Evolutionary conservation across 257 asterid species (phyloP).

Genomic region (Anisodus acutangulus): DNA sequence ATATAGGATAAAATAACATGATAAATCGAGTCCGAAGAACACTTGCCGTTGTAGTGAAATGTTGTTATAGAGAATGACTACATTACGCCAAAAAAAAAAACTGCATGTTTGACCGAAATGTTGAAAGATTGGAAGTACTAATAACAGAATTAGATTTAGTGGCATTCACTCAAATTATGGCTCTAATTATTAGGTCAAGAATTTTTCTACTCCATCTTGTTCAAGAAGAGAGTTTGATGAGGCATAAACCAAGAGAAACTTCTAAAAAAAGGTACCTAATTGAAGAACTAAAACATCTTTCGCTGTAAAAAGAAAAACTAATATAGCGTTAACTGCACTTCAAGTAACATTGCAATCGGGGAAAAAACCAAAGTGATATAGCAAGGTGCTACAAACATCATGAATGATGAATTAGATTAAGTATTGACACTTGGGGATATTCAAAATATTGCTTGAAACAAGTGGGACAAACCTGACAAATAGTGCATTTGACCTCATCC

Average conservation of each 20-base stretch:
- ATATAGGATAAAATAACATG: neutral
- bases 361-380: neutral
- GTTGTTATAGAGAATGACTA: neutral
- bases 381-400: neutral
- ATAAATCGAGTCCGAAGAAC: neutral
- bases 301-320: neutral
- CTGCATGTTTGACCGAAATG: neutral
- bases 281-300: neutral
- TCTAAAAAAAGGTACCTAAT: neutral
- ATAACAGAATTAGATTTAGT: neutral
- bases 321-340: neutral
- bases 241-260: neutral
- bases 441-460: neutral
- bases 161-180: neutral
- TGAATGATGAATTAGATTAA: neutral
- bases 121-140: neutral
- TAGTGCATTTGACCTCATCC: constrained; percentile 71
- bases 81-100: neutral
- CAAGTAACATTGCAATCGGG: neutral
- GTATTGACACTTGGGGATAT: neutral
- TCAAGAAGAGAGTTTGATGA: neutral
- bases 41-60: neutral
- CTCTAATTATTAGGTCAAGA: neutral
- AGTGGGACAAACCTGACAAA: constrained; percentile 70
- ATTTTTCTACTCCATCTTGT: neutral